These are phyloP conservation scores for Aspergillus jensenii DNA, from an alignment of 2,329 filamentous ascomycete species.

Conservation along the genomic window DNA sequence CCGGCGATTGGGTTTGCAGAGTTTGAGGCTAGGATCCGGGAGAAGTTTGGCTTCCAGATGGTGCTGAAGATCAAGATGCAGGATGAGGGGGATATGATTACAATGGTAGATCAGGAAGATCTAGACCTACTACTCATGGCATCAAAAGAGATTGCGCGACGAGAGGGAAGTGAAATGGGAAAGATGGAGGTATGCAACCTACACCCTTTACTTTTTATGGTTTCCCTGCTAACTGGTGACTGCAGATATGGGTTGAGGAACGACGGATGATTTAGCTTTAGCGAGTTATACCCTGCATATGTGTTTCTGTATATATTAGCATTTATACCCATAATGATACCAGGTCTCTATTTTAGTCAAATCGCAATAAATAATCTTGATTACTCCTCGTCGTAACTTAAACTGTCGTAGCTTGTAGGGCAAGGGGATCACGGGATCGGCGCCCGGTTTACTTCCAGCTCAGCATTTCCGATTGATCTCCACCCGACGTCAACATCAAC, in stretches of 20 bases:
- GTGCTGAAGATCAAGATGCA: conserved; percentile 82
- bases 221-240: conserved; percentile 7
- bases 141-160: conserved; percentile 67
- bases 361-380: not conserved
- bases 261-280: conserved; percentile 12
- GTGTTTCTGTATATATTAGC: conserved; percentile 10
- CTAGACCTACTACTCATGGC: conserved; percentile 79
- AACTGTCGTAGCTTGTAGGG: conserved; percentile 4
- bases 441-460: conserved; percentile 9
- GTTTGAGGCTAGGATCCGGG: conserved; percentile 74
- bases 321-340: conserved; percentile 21
- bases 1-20: conserved; percentile 71
- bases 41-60: conserved; percentile 73
- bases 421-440: conserved; percentile 16
- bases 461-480: conserved; percentile 5
- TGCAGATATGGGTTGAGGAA: conserved; percentile 47
- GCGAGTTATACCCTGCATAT: conserved; percentile 11
- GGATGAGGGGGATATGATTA: conserved; percentile 92
- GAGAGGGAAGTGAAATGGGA: conserved; percentile 75
- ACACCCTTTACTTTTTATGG: not conserved
- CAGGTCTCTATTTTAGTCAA: not conserved
- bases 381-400: not conserved
- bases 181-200: conserved; percentile 82
- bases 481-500: conserved; percentile 6
- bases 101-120: conserved; percentile 95